These are phyloP conservation scores for Populus pruinosa DNA, from an alignment of 345 rosid genomes.

Conservation along the genomic window DNA sequence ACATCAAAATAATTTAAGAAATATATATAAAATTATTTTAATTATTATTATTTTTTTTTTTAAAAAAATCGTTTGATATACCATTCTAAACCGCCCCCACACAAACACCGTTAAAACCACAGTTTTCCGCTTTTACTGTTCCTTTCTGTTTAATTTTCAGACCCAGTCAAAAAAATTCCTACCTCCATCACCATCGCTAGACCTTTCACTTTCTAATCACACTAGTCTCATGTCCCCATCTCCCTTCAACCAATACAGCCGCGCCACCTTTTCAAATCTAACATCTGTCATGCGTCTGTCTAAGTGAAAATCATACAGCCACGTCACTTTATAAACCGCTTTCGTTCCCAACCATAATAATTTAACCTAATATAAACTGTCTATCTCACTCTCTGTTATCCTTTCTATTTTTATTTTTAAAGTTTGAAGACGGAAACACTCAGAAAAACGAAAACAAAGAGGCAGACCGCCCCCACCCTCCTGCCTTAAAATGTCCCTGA, in stretches of 20 bases:
- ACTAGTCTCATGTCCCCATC: neutral
- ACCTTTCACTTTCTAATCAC: neutral
- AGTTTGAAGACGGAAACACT: neutral
- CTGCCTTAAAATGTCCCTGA: constrained; percentile 41
- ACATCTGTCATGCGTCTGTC: neutral
- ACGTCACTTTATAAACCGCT: neutral
- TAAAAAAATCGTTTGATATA: no score
- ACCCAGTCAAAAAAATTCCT: constrained; percentile 5
- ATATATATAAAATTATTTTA: no score
- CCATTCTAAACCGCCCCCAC: no score
- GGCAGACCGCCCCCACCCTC: neutral
- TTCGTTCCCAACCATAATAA: neutral
- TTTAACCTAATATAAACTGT: no score
- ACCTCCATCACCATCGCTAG: neutral
- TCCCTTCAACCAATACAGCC: neutral
- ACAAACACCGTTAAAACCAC: neutral
- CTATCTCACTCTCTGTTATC: neutral
- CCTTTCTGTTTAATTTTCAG: neutral
- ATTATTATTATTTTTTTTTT: no score
- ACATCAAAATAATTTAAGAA: no score
- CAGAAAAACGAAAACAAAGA: neutral
- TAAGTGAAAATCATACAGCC: neutral
- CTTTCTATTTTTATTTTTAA: neutral
- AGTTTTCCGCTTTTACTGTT: neutral
- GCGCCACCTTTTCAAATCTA: neutral